Conservation (phyloP, 108 stramenopile species). For the Fistulifera solaris region DNA sequence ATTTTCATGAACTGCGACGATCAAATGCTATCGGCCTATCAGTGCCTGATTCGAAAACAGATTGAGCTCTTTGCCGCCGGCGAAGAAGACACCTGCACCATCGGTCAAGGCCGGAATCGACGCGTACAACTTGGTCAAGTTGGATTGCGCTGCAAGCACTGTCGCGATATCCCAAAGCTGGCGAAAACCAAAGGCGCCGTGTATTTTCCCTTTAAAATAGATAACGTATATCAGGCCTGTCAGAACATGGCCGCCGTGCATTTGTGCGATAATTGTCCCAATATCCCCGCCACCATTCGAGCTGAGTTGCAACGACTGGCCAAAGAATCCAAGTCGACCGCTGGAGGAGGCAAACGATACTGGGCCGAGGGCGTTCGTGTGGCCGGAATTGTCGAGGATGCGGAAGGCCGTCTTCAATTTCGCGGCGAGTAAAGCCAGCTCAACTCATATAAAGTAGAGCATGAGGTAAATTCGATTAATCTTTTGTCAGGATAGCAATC, state of each 20-base stretch:
- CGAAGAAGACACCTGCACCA: constrained; percentile 23
- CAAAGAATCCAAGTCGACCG: constrained; percentile 4
- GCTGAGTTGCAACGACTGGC: constrained; percentile 9
- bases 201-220: constrained; percentile 30
- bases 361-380: constrained; percentile 2
- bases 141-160: constrained; percentile 51
- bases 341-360: constrained; percentile 9
- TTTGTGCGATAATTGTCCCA: constrained; percentile 21
- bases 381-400: constrained; percentile 3
- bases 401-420: too few species aligned
- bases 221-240: constrained; percentile 36
- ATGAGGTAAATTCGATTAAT: too few species aligned
- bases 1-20: constrained; percentile 21
- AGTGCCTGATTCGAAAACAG: constrained; percentile 36
- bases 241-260: constrained; percentile 40
- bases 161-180: constrained; percentile 11
- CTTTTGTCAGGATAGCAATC: too few species aligned
- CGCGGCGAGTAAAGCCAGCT: too few species aligned
- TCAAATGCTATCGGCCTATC: constrained; percentile 33
- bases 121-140: constrained; percentile 35
- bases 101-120: constrained; percentile 33
- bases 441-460: too few species aligned
- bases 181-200: constrained; percentile 20
- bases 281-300: constrained; percentile 17
- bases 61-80: constrained; percentile 37